Evolutionary conservation across 164 flowering plant species (phyloP).

Genomic region (Umbellularia californica): DNA sequence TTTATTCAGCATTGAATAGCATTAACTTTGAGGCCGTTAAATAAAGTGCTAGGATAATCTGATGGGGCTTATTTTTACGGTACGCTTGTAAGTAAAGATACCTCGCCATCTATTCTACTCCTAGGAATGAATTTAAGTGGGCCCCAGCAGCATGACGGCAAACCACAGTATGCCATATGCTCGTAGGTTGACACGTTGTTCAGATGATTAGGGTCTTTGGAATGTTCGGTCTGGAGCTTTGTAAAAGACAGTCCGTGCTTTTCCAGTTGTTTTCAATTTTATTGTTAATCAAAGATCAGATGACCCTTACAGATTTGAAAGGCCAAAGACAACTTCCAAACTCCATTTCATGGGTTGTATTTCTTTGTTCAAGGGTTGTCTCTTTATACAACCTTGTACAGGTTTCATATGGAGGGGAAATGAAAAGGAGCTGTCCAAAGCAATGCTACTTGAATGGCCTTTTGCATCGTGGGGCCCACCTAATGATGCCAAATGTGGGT

Average conservation of each 20-base stretch:
- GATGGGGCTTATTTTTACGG: no score
- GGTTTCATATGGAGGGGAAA: not conserved
- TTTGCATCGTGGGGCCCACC: not conserved
- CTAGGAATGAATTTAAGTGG: no score
- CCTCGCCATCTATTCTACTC: no score
- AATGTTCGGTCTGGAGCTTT: not conserved
- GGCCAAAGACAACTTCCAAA: not conserved
- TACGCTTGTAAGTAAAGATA: no score
- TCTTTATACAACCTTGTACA: not conserved
- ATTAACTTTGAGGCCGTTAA: no score
- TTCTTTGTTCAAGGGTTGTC: not conserved
- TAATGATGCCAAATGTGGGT: not conserved
- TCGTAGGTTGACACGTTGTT: not conserved
- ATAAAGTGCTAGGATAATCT: no score
- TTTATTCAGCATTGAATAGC: no score
- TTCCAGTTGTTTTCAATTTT: not conserved
- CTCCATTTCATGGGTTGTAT: not conserved
- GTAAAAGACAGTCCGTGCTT: not conserved
- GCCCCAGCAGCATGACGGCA: no score
- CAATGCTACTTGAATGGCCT: not conserved
- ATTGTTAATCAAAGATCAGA: not conserved
- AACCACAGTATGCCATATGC: no score
- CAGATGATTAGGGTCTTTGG: not conserved
- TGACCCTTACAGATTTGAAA: not conserved
- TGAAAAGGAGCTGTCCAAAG: not conserved